Conservation (phyloP, 768 basidiomycete species). For the Pisolithus sp. region DNA sequence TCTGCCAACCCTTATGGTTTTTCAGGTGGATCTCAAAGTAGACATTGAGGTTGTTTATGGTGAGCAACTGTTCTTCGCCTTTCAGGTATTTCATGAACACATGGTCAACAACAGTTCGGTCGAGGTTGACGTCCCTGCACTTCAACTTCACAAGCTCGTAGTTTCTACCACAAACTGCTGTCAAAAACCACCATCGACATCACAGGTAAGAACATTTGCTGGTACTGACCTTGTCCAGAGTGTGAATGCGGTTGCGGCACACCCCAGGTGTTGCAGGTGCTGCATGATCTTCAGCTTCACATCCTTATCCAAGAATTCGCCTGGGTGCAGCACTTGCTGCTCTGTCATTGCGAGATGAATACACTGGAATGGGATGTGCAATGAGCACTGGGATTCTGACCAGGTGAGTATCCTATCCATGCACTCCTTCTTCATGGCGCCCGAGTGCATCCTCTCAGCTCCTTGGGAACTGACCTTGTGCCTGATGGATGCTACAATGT, state of each 20-base stretch:
- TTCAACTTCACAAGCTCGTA: slow-evolving; percentile 26
- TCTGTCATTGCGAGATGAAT: not conserved
- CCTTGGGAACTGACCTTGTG: slow-evolving; percentile 11
- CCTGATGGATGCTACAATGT: slow-evolving; percentile 21
- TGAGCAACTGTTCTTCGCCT: not conserved
- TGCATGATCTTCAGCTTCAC: not conserved
- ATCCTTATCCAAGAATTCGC: not conserved
- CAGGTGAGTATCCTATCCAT: not conserved
- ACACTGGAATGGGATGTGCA: not conserved
- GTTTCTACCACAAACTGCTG: slow-evolving; percentile 15
- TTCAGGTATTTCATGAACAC: slow-evolving; percentile 3
- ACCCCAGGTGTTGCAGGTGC: not conserved
- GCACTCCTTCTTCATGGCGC: too few relatives aligned
- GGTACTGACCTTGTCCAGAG: not conserved
- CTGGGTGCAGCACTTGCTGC: not conserved
- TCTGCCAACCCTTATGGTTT: slow-evolving; percentile 22
- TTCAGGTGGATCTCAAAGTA: slow-evolving; percentile 17
- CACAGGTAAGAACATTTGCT: too few relatives aligned
- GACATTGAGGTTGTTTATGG: slow-evolving; percentile 4
- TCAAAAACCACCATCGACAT: not conserved
- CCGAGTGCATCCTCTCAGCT: too few relatives aligned
- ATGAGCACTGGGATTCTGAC: not conserved
- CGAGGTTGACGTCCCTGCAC: slow-evolving; percentile 12
- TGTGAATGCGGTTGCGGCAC: not conserved
- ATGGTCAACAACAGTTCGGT: not conserved